phyloP scores from a whole-genome alignment of 768 basidiomycete genomes.

The Jaapia argillacea region DNA sequence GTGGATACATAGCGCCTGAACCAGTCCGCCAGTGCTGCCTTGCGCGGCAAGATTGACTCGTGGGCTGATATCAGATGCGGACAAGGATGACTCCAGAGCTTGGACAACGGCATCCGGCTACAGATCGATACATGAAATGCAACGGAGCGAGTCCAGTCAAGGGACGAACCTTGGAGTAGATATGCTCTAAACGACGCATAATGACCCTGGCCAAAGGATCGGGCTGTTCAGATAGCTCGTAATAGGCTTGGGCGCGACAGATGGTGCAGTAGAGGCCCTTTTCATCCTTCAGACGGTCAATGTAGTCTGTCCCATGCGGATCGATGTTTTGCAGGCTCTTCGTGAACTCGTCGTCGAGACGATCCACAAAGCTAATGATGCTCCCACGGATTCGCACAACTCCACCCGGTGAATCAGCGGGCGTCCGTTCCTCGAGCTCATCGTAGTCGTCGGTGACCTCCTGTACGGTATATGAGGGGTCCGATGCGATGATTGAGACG shows the following conservation, averaged over 20 bases:
- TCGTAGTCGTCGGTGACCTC: slow-evolving; percentile 87
- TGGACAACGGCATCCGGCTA: slow-evolving; percentile 91
- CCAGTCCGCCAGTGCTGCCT: slow-evolving; percentile 59
- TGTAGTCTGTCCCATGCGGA: slow-evolving; percentile 98
- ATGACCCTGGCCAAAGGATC: slow-evolving; percentile 83
- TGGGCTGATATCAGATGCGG: slow-evolving; percentile 49
- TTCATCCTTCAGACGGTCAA: slow-evolving; percentile 94
- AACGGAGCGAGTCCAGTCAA: neutral
- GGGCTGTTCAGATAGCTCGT: slow-evolving; percentile 67
- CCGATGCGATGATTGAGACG: slow-evolving; percentile 63
- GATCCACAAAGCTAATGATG: slow-evolving; percentile 92
- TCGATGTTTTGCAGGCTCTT: slow-evolving; percentile 96
- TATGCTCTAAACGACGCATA: slow-evolving; percentile 94
- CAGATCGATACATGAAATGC: slow-evolving; percentile 6
- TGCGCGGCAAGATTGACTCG: slow-evolving; percentile 46
- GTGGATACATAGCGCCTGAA: slow-evolving; percentile 83
- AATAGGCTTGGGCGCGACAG: slow-evolving; percentile 85
- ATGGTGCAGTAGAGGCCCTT: slow-evolving; percentile 90
- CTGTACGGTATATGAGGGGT: slow-evolving; percentile 76
- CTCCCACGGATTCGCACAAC: slow-evolving; percentile 87
- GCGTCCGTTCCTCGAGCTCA: slow-evolving; percentile 75
- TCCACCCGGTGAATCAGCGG: slow-evolving; percentile 58
- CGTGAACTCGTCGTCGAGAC: slow-evolving; percentile 96
- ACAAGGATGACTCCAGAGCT: slow-evolving; percentile 71
- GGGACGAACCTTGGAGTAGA: slow-evolving; percentile 83